Evolutionary conservation across 2,329 filamentous ascomycete species (phyloP), one percentile per base, ranked within the genome.

Genomic region (Fusarium algeriense): DNA sequence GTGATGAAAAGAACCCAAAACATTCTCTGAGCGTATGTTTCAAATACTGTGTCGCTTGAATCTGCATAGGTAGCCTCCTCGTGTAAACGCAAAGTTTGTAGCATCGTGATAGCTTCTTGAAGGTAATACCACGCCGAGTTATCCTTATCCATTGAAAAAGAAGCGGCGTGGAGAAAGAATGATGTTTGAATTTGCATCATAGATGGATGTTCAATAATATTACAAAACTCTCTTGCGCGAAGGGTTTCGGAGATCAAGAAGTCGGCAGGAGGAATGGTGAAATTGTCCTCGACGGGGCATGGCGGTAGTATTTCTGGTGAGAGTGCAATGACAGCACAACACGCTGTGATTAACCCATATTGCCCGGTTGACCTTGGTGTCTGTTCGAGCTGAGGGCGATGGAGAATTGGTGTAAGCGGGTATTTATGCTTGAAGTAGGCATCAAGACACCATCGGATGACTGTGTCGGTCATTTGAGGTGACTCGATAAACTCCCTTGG

Each of bases 381-480:
- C 20, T 69, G 58, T 6, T 75, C 66, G 9, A 75, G 64, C 4
- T 71, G n/a, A 13, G 60, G 59, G 3, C 70, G 74, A 48, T 80
- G 57, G 3, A 80, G 28, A 17, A 81, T 76, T 0, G 79, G 79
- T 19, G 78, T 80, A 6, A 81, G 76, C 0, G 78, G 77, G 20
- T 80, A 80, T 54, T 80, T 81, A 54, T 80, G 78, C 32, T 66
- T 74, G 48, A 80, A 80, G 28, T 78, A 81, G 3, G 74, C 78
- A 46, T 79, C 73, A 1, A 81, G 40, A 20, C 76, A 80, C 48
- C 71, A 73, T 41, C 37, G 53, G 19, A 80, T 59, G 5, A 77
- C 53, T 6, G 65, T 44, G 3, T 53, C 50, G 0, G 61, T 64
- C 9, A 76, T 50, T 38, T 35, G 43, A 17, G 67, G 40, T 2